A percentile compares a stretch with the other conserved stretches of the same genome.
Evolutionary conservation across 2,329 filamentous ascomycete genomes (phyloP).

Genomic region (Pezicula radicicola): DNA sequence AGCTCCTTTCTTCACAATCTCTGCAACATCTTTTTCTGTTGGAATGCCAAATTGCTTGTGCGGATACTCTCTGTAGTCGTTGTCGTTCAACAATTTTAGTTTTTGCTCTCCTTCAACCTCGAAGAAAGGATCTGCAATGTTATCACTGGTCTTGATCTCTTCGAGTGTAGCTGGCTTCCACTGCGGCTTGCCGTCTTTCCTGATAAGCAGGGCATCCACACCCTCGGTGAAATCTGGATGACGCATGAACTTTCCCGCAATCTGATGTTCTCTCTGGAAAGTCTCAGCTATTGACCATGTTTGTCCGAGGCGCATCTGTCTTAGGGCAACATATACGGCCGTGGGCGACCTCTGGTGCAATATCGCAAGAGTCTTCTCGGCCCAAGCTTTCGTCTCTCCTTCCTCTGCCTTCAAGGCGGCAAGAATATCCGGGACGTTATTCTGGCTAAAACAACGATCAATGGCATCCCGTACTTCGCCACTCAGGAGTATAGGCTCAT

Average conservation of each 20-base stretch:
- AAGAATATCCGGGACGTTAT: conserved; percentile 69
- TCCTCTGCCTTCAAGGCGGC: conserved; percentile 38
- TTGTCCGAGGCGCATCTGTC: conserved; percentile 74
- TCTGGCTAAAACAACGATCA: conserved; percentile 75
- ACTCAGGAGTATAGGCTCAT: conserved; percentile 63
- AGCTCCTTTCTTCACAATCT: conserved; percentile 36
- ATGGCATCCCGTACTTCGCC: conserved; percentile 76
- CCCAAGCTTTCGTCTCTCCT: conserved; percentile 65
- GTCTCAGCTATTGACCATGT: conserved; percentile 80
- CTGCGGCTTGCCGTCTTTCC: conserved; percentile 50
- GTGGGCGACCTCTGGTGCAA: conserved; percentile 80
- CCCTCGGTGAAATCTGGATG: conserved; percentile 91
- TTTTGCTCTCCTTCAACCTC: conserved; percentile 38
- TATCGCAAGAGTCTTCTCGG: conserved; percentile 70
- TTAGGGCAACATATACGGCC: conserved; percentile 77
- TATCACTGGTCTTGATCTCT: conserved; percentile 54
- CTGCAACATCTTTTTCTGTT: conserved; percentile 58
- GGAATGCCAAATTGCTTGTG: conserved; percentile 65
- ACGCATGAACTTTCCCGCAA: conserved; percentile 85
- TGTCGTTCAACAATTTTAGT: conserved; percentile 59
- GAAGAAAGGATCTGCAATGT: conserved; percentile 69
- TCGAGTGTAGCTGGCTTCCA: conserved; percentile 76
- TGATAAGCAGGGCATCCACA: conserved; percentile 76
- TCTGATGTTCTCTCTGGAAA: conserved; percentile 81
- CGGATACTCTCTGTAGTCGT: conserved; percentile 72